Base-by-base conservation (phyloP, 2,329 filamentous ascomycete genomes). In the Claviceps cyperi region DNA sequence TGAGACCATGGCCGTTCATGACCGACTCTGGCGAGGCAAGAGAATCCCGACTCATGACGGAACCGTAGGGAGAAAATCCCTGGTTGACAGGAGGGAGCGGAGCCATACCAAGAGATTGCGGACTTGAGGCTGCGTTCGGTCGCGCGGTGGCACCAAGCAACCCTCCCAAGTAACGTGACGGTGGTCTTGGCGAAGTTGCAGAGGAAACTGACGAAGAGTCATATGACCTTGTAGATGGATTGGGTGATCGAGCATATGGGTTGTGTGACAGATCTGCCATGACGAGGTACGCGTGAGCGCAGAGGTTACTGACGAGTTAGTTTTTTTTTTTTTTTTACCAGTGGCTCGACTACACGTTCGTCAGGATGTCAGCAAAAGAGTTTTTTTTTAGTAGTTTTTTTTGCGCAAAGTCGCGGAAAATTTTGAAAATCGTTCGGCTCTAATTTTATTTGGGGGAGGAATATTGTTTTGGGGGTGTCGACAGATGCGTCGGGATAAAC, bases 171-270 rank as follows among this genome's bases (percentile, higher is more conserved):
- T 77, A 77, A 58, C 74, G 72, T 53, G 71, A 66, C 51, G 73
- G 68, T 50, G 73, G 71, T 56, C 73, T 73, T 47, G 78, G 78
- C 19, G 79, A 82, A 28, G 77, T 75, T 51, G 77, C 73, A 51
- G 78, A 80, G 24, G 78, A 80, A 58, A 79, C 76, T 46, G 78
- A 79, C 11, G 78, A 80, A 52, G 78, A 81, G 65, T 80, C 77
- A 72, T 79, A 81, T 56, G 77, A 80, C 63, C 73, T 72, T 55
- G 73, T 75, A 55, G 77, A 80, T 53, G 70, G 71, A 64, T 80
- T 80, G 53, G 79, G 78, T 51, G 78, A 81, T 65, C 76, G 77
- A 59, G 75, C 67, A 63, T 77, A 81, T 47, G 71, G 66, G 62
- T 72, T 77, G 67, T 81, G 77, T 59, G 74, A 62, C 52, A 61